Conservation (phyloP, 495 filamentous ascomycete species). For the Niebla homalea region DNA sequence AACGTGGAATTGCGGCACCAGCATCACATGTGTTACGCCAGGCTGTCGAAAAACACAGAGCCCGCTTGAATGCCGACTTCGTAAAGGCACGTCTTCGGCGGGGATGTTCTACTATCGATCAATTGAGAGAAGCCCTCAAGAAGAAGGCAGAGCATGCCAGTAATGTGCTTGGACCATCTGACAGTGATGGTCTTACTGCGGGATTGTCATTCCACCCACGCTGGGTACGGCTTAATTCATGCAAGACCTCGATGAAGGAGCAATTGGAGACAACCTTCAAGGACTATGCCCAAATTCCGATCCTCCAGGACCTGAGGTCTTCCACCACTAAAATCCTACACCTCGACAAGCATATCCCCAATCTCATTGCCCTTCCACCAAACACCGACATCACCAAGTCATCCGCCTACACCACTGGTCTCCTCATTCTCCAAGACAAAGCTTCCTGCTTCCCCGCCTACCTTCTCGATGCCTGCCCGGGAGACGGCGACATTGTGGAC, state of each 20-base stretch:
- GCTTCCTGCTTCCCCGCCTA: slow-evolving; percentile 93
- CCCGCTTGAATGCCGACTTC: slow-evolving; percentile 67
- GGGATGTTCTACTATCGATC: slow-evolving; percentile 49
- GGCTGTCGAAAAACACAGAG: slow-evolving; percentile 68
- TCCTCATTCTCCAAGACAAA: slow-evolving; percentile 87
- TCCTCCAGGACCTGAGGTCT: slow-evolving; percentile 29
- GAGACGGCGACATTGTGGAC: slow-evolving; percentile 66
- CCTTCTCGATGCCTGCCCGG: slow-evolving; percentile 48
- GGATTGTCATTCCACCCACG: slow-evolving; percentile 41
- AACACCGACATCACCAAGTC: slow-evolving; percentile 49
- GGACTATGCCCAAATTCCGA: slow-evolving; percentile 35
- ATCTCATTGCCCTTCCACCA: slow-evolving; percentile 67
- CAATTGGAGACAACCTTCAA: slow-evolving; percentile 59
- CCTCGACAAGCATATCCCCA: slow-evolving; percentile 66
- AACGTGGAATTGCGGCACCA: slow-evolving; percentile 65
- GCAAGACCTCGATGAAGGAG: slow-evolving; percentile 54
- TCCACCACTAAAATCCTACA: slow-evolving; percentile 29
- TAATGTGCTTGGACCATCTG: slow-evolving; percentile 2
- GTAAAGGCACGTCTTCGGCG: slow-evolving; percentile 60
- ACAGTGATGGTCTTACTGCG: not conserved
- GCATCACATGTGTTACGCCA: slow-evolving; percentile 60
- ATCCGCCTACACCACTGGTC: slow-evolving; percentile 56
- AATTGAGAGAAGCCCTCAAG: slow-evolving; percentile 46
- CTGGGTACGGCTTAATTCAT: slow-evolving; percentile 79
- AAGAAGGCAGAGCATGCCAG: slow-evolving; percentile 18